Conservation (phyloP, 1,284 basidiomycete species). For the Ceratobasidium sp. region DNA sequence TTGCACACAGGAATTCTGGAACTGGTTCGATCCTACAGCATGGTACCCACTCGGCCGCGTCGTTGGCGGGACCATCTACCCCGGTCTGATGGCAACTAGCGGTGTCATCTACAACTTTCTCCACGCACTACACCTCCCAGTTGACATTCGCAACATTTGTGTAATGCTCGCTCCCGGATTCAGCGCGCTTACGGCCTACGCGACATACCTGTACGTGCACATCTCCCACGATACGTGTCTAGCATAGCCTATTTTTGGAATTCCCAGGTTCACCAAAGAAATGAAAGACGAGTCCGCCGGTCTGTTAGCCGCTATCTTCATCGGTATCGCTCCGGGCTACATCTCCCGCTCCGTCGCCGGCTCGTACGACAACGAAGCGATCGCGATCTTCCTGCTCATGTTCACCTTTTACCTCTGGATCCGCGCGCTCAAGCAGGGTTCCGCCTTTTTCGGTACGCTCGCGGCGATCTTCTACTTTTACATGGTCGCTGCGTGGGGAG, state of each 20-base stretch:
- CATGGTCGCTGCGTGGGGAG: slow-evolving; percentile 99
- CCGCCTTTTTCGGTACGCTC: slow-evolving; percentile 89
- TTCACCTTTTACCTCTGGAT: slow-evolving; percentile 99
- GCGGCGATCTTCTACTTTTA: slow-evolving; percentile 99
- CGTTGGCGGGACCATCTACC: slow-evolving; percentile 98
- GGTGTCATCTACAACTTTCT: slow-evolving; percentile 96
- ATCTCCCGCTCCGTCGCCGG: slow-evolving; percentile 99
- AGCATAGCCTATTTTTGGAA: slow-evolving; percentile 51
- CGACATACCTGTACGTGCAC: slow-evolving; percentile 88
- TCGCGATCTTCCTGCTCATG: slow-evolving; percentile 99
- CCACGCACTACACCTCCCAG: slow-evolving; percentile 90
- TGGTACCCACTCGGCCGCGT: slow-evolving; percentile 99
- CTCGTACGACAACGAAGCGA: slow-evolving; percentile 99
- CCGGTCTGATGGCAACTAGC: slow-evolving; percentile 97
- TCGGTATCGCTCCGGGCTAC: slow-evolving; percentile 97
- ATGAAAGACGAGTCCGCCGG: slow-evolving; percentile 95
- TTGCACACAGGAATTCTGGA: slow-evolving; percentile 90
- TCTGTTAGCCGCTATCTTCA: slow-evolving; percentile 97
- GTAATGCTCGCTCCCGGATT: slow-evolving; percentile 97
- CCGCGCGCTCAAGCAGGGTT: slow-evolving; percentile 94
- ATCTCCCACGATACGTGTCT: slow-evolving; percentile 39
- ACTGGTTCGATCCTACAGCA: slow-evolving; percentile 99
- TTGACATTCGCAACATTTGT: slow-evolving; percentile 98
- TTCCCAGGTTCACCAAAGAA: slow-evolving; percentile 89
- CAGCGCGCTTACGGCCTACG: slow-evolving; percentile 95